Conservation (phyloP, 225 moss, liverwort and hornwort genomes). For the Sphagnum contortum region DNA sequence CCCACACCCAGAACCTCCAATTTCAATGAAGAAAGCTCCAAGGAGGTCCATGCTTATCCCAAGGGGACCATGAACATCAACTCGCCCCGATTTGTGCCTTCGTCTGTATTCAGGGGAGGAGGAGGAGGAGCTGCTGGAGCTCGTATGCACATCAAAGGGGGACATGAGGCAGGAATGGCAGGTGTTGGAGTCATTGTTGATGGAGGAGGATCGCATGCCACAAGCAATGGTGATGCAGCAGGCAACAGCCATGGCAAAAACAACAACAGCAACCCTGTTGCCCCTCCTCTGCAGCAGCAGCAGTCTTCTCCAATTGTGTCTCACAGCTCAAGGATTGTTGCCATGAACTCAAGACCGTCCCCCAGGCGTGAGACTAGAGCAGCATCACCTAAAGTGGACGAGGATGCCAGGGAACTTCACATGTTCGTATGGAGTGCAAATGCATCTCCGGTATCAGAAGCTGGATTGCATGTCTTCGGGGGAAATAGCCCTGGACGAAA, state of each 20-base stretch:
- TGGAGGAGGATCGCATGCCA: constrained; percentile 62
- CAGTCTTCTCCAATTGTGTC: constrained; percentile 51
- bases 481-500: constrained; percentile 33
- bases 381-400: constrained; percentile 13
- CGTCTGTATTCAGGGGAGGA: constrained; percentile 41
- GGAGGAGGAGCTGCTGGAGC: constrained; percentile 32
- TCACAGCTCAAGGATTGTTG: constrained; percentile 57
- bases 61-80: constrained; percentile 37
- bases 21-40: constrained; percentile 84
- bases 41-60: constrained; percentile 55
- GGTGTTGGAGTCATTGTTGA: constrained; percentile 43
- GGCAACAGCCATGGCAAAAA: too few species aligned
- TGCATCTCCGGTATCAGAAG: constrained; percentile 82
- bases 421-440: constrained; percentile 68
- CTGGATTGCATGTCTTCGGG: constrained; percentile 64
- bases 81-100: constrained; percentile 67
- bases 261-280: constrained; percentile 32
- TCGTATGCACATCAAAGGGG: not conserved
- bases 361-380: constrained; percentile 10
- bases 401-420: constrained; percentile 63
- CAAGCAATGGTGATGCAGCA: constrained; percentile 18
- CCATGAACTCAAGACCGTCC: constrained; percentile 30
- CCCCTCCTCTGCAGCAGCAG: not conserved
- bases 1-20: constrained; percentile 89
- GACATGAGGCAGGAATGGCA: constrained; percentile 19